phyloP scores from a whole-genome alignment of 768 basidiomycete species.

The Hypholoma fasciculare region DNA sequence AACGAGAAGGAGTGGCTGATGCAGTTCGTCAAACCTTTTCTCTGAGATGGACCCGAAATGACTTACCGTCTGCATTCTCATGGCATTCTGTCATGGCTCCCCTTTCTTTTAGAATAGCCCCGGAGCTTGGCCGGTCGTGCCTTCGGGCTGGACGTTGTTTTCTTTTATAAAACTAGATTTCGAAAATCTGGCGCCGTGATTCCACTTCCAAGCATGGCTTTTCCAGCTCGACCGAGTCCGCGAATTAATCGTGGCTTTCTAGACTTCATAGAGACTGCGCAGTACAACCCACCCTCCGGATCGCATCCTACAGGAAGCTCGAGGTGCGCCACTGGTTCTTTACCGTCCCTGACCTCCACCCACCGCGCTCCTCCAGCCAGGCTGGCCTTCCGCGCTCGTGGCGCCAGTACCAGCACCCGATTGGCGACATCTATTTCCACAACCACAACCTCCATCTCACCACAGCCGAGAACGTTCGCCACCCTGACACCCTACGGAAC shows the following conservation, averaged over 20 bases:
- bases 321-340: slow-evolving; percentile 7
- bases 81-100: slow-evolving; percentile 4
- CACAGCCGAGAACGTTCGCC: slow-evolving; percentile 39
- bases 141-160: slow-evolving; percentile 1
- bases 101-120: slow-evolving; percentile 17
- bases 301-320: slow-evolving; percentile 8
- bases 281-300: slow-evolving; percentile 15
- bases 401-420: slow-evolving; percentile 40
- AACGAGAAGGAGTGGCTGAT: slow-evolving; percentile 1
- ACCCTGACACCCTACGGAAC: slow-evolving; percentile 29
- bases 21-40: slow-evolving; percentile 3
- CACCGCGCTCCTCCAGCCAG: slow-evolving; percentile 7
- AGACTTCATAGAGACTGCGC: slow-evolving; percentile 23
- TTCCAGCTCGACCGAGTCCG: slow-evolving; percentile 1
- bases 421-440: slow-evolving; percentile 46
- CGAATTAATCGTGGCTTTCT: slow-evolving; percentile 11
- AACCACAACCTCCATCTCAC: slow-evolving; percentile 33
- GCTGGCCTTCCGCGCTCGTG: slow-evolving; percentile 26
- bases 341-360: neutral
- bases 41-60: slow-evolving; percentile 1
- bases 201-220: slow-evolving; percentile 7
- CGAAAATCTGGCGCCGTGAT: neutral
- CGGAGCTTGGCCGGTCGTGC: slow-evolving; percentile 15
- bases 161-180: neutral
- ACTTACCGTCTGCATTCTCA: slow-evolving; percentile 5